These are phyloP conservation scores for Trichoderma cornu-damae DNA, from an alignment of 2,329 filamentous ascomycete genomes.

Conservation along the genomic window DNA sequence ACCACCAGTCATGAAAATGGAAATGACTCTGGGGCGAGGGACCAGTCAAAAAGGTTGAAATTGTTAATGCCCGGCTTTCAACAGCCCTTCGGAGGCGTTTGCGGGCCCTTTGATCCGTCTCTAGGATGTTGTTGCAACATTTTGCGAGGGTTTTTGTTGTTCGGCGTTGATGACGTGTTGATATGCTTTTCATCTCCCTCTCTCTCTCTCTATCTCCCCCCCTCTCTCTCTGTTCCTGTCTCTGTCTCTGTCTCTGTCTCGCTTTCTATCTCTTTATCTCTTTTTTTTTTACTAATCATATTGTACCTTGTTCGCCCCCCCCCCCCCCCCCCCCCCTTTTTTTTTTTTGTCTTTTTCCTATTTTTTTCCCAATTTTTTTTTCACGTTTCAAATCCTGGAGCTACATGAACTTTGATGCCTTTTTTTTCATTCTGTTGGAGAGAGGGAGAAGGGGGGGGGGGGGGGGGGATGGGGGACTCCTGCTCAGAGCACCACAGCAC, in stretches of 20 bases:
- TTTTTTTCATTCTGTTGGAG: neutral
- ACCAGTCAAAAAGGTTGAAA: slow-evolving; percentile 24
- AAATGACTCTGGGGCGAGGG: slow-evolving; percentile 6
- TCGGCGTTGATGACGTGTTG: slow-evolving; percentile 40
- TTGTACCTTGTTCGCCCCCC: slow-evolving; percentile 22
- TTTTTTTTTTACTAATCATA: slow-evolving; percentile 21
- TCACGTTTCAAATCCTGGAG: neutral
- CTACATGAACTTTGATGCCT: neutral
- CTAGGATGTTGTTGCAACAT: slow-evolving; percentile 32
- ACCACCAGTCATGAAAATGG: slow-evolving; percentile 63
- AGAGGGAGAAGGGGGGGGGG: too few relatives aligned
- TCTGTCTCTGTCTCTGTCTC: too few relatives aligned
- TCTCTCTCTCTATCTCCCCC: too few relatives aligned
- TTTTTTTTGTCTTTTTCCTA: slow-evolving; percentile 10
- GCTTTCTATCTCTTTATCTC: too few relatives aligned
- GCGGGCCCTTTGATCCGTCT: slow-evolving; percentile 27
- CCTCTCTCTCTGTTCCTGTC: too few relatives aligned
- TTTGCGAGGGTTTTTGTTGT: slow-evolving; percentile 40
- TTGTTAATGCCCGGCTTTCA: slow-evolving; percentile 56
- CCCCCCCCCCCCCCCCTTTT: too few relatives aligned
- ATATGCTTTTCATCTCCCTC: slow-evolving; percentile 32
- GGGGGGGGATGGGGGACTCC: too few relatives aligned
- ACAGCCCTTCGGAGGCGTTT: slow-evolving; percentile 42
- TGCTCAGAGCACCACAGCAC: neutral
- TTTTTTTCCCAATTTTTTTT: slow-evolving; percentile 3